Conservation (phyloP, 2,329 filamentous ascomycete genomes). For the Dactylonectria macrodidyma region DNA sequence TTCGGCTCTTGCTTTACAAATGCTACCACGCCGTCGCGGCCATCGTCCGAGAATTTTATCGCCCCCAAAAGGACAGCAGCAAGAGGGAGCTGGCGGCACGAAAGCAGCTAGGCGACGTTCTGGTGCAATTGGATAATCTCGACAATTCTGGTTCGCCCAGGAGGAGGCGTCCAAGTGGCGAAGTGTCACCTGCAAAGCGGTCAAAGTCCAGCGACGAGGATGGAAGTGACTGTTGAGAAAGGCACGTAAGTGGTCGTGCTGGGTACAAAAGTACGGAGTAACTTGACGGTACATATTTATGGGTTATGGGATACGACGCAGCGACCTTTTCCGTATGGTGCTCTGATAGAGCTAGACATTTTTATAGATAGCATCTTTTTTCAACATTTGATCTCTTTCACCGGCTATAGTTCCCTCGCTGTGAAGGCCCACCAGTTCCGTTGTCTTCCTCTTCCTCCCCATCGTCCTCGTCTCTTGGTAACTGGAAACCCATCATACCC, state of each 20-base stretch:
- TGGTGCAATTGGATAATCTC: conserved; percentile 62
- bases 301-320: conserved; percentile 22
- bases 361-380: conserved; percentile 19
- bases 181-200: conserved; percentile 62
- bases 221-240: conserved; percentile 23
- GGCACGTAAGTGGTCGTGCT: neutral
- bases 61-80: conserved; percentile 63
- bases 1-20: conserved; percentile 69
- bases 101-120: conserved; percentile 62
- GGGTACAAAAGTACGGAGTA: conserved; percentile 1
- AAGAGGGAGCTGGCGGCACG: conserved; percentile 67
- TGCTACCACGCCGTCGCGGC: conserved; percentile 69
- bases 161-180: conserved; percentile 55
- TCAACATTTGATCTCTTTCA: neutral
- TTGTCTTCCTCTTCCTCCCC: conserved; percentile 52
- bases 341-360: conserved; percentile 9
- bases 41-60: conserved; percentile 70
- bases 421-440: conserved; percentile 16
- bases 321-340: conserved; percentile 25
- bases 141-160: conserved; percentile 49
- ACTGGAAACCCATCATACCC: conserved; percentile 84
- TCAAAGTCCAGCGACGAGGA: conserved; percentile 50
- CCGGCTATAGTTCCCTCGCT: conserved; percentile 25
- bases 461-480: conserved; percentile 84
- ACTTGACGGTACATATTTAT: conserved; percentile 27